Percentiles rank a stretch among this genome's conserved stretches.
Conservation (phyloP, 352 stramenopile genomes). For the Pythium scleroteichum region DNA sequence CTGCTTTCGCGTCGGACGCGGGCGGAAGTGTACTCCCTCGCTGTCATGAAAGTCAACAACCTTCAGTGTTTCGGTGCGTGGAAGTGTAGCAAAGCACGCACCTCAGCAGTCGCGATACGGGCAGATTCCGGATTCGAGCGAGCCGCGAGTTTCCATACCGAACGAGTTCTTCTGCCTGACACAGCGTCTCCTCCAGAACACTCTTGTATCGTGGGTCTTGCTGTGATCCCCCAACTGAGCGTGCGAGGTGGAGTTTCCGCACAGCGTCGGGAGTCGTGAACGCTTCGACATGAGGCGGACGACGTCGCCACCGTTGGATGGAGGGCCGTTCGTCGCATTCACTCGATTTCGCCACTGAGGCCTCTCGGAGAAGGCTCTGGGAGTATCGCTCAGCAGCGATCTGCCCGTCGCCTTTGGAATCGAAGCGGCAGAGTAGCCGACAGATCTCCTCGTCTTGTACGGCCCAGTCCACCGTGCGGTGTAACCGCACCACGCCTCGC, state of each 20-base stretch:
- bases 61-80: too few species aligned
- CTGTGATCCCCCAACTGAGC: not conserved
- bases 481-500: not conserved
- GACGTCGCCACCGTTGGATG: not conserved
- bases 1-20: not conserved
- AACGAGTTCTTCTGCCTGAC: not conserved
- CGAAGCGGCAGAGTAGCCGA: not conserved
- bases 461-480: not conserved
- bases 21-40: conserved; percentile 12
- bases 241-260: conserved; percentile 4
- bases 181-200: not conserved
- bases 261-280: conserved; percentile 14
- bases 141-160: conserved; percentile 13
- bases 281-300: conserved; percentile 1
- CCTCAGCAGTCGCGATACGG: conserved; percentile 16
- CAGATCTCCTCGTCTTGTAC: not conserved
- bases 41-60: not conserved
- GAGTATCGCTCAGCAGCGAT: not conserved
- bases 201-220: too few species aligned
- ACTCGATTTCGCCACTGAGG: not conserved
- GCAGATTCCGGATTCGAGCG: conserved; percentile 15
- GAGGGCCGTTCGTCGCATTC: not conserved
- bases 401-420: not conserved
- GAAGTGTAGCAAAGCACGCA: not conserved
- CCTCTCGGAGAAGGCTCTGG: not conserved